Percentiles rank a stretch among this genome's conserved stretches.
These are phyloP conservation scores for Dictyophora rubrovolvata DNA, from an alignment of 768 basidiomycete genomes.

Conservation along the genomic window DNA sequence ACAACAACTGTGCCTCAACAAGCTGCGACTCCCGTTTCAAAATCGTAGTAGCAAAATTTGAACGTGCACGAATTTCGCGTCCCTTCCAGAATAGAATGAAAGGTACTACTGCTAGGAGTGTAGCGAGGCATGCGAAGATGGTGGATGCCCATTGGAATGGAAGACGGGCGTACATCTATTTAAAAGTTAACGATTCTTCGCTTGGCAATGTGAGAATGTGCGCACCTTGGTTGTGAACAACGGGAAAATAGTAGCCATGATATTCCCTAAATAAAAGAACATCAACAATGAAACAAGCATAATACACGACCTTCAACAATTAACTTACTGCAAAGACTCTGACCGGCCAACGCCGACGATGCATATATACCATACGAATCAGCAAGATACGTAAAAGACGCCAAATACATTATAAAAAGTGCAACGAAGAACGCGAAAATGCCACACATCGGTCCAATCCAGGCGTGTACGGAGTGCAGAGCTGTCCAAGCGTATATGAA, in stretches of 20 bases:
- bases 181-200: background rate
- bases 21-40: conserved; percentile 8
- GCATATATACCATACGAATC: conserved; percentile 62
- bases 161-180: conserved; percentile 41
- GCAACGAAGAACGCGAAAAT: conserved; percentile 35
- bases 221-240: conserved; percentile 41
- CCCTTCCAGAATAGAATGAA: conserved; percentile 29
- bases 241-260: conserved; percentile 44
- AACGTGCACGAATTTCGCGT: conserved; percentile 21
- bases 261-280: conserved; percentile 29
- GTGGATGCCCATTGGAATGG: conserved; percentile 54
- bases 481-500: conserved; percentile 24
- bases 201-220: background rate
- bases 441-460: conserved; percentile 26
- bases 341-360: conserved; percentile 59
- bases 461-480: conserved; percentile 15
- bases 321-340: conserved; percentile 47
- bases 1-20: background rate
- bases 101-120: conserved; percentile 49
- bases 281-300: background rate
- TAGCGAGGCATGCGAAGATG: conserved; percentile 42
- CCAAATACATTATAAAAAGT: conserved; percentile 27
- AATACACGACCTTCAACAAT: background rate
- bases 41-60: conserved; percentile 16
- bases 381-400: conserved; percentile 50